Conservation (phyloP, 441 rosid species). For the Macaranga tanarius region DNA sequence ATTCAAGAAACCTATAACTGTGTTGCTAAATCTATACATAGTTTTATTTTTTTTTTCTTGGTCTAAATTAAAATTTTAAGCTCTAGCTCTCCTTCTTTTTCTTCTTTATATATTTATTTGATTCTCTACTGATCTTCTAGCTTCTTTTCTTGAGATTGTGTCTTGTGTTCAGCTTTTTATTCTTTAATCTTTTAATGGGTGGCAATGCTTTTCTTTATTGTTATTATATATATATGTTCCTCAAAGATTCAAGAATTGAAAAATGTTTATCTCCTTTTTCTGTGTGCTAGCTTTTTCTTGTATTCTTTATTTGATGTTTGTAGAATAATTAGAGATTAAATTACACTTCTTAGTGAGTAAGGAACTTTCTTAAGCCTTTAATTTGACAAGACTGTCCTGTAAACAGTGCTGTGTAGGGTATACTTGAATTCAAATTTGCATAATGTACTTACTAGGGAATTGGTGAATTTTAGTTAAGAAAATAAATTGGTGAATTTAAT, state of each 20-base stretch:
- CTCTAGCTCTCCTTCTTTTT: slow-evolving; percentile 13
- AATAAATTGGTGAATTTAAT: too few relatives aligned
- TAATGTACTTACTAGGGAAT: not conserved
- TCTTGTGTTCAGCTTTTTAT: slow-evolving; percentile 32
- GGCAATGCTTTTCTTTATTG: slow-evolving; percentile 34
- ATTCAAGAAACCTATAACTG: slow-evolving; percentile 71
- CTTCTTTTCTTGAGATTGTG: slow-evolving; percentile 36
- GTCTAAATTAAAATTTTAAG: not conserved
- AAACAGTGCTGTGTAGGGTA: not conserved
- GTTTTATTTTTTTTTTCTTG: not conserved
- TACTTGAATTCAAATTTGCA: not conserved
- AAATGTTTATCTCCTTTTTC: slow-evolving; percentile 29
- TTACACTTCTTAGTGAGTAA: slow-evolving; percentile 42
- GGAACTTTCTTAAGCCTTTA: slow-evolving; percentile 25
- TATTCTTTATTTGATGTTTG: slow-evolving; percentile 12
- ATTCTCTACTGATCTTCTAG: not conserved
- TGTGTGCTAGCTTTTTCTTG: slow-evolving; percentile 20
- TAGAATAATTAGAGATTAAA: slow-evolving; percentile 15
- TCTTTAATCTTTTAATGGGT: slow-evolving; percentile 17
- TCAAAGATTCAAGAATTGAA: slow-evolving; percentile 35
- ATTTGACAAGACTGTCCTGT: slow-evolving; percentile 6
- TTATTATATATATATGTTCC: slow-evolving; percentile 15
- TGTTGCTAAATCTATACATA: slow-evolving; percentile 74
- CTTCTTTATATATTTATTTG: not conserved
- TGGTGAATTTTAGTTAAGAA: not conserved